Evolutionary conservation across 2,329 filamentous ascomycete species (phyloP).

Genomic region (Calycina herbarum): DNA sequence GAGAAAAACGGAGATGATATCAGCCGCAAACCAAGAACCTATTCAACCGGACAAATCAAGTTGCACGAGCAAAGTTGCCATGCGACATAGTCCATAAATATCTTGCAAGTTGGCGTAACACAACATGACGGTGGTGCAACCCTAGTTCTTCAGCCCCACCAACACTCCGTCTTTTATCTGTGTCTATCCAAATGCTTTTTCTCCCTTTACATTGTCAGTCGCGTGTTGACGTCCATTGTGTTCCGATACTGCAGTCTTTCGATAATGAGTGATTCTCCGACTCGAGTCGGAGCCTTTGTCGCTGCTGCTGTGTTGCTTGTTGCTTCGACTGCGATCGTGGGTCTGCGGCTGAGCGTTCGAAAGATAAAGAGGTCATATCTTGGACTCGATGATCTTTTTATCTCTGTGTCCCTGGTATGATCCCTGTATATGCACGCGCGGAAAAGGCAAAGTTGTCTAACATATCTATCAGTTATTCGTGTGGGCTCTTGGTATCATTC

Average conservation of each 20-base stretch:
- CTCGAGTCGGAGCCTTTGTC: conserved; percentile 1
- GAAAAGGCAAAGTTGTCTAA: not conserved
- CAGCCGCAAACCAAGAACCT: conserved; percentile 1
- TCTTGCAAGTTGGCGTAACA: not conserved
- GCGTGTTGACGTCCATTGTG: not conserved
- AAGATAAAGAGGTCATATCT: not conserved
- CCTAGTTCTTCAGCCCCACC: not conserved
- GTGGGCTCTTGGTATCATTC: conserved; percentile 8
- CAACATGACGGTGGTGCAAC: not conserved
- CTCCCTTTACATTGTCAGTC: not conserved
- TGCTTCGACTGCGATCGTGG: not conserved
- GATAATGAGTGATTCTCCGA: conserved; percentile 4
- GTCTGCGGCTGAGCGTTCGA: not conserved
- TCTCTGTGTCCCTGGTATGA: not conserved
- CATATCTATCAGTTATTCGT: not conserved
- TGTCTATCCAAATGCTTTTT: not conserved
- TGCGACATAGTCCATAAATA: conserved; percentile 3
- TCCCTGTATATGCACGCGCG: not conserved
- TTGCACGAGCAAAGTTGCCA: not conserved
- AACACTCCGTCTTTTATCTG: not conserved
- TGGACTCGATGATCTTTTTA: not conserved
- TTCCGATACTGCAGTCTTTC: not conserved
- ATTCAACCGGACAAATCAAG: not conserved
- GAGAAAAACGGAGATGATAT: not conserved
- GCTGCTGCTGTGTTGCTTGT: not conserved